These are phyloP conservation scores for Anthracocystis walkeri DNA, from an alignment of 1,284 basidiomycete species.

Conservation along the genomic window DNA sequence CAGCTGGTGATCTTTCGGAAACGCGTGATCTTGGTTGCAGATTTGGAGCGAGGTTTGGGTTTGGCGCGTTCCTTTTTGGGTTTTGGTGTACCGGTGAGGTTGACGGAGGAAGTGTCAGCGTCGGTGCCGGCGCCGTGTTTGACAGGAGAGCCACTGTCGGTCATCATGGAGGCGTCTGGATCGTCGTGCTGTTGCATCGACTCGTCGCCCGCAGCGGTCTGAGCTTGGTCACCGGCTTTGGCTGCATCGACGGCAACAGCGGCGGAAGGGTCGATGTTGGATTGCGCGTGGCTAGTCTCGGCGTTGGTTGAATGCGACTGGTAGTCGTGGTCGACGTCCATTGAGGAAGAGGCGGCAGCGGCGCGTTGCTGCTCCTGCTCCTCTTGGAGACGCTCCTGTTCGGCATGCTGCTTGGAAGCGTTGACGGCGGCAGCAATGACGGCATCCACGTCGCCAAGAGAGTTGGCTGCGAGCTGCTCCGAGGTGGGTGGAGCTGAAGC, in stretches of 20 bases:
- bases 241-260: slow-evolving; percentile 18
- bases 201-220: slow-evolving; percentile 14
- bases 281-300: slow-evolving; percentile 14
- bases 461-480: slow-evolving; percentile 31
- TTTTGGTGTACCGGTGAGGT: slow-evolving; percentile 32
- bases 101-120: slow-evolving; percentile 21
- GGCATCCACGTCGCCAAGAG: slow-evolving; percentile 45
- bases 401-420: slow-evolving; percentile 43
- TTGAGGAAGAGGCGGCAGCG: slow-evolving; percentile 10
- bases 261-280: slow-evolving; percentile 37
- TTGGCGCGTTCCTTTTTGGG: slow-evolving; percentile 57
- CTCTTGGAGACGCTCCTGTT: slow-evolving; percentile 34
- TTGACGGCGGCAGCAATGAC: slow-evolving; percentile 49
- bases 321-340: slow-evolving; percentile 29
- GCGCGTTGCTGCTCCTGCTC: slow-evolving; percentile 30
- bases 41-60: slow-evolving; percentile 53
- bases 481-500: slow-evolving; percentile 11
- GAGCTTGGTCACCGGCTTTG: slow-evolving; percentile 1
- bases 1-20: slow-evolving; percentile 63
- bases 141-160: slow-evolving; percentile 27
- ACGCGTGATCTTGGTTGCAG: slow-evolving; percentile 61
- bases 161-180: slow-evolving; percentile 43
- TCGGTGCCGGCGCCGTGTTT: slow-evolving; percentile 21
- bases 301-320: neutral
- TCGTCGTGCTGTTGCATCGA: slow-evolving; percentile 32